Evolutionary conservation across 139 green algal species (phyloP).

Genomic region (Chlamydomonas sphaeroides): DNA sequence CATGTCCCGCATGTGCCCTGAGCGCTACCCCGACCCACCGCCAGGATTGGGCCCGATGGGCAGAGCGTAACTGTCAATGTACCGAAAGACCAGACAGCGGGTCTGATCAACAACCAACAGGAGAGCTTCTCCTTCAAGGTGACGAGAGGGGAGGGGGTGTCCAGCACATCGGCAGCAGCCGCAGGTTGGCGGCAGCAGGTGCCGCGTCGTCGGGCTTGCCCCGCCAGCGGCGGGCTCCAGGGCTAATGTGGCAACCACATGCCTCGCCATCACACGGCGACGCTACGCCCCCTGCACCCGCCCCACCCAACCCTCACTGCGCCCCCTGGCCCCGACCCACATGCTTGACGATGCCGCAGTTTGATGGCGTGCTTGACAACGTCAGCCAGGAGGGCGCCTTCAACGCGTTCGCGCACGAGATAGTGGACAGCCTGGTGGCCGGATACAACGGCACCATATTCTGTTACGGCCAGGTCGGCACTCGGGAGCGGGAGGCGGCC

Average conservation of each 20-base stretch:
- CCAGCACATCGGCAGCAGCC: no score
- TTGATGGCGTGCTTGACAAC: conserved; percentile 78
- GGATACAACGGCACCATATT: conserved; percentile 86
- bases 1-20: no score
- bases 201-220: no score
- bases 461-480: conserved; percentile 76
- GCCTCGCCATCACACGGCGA: no score
- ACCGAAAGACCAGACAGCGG: conserved; percentile 63
- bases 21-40: no score
- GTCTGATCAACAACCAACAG: conserved; percentile 74
- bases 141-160: neutral
- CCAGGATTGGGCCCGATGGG: conserved; percentile 58
- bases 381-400: conserved; percentile 76
- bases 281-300: no score
- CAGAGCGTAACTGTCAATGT: conserved; percentile 54
- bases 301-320: neutral
- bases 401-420: conserved; percentile 60
- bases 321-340: neutral
- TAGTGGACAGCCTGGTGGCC: conserved; percentile 72
- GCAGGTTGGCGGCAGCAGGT: no score
- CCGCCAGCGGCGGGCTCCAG: no score
- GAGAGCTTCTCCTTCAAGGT: conserved; percentile 76
- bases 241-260: no score
- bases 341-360: conserved; percentile 58
- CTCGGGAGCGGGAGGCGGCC: conserved; percentile 32